Conservation (phyloP, 306 rosid genomes). For the Echinosophora koreensis region DNA sequence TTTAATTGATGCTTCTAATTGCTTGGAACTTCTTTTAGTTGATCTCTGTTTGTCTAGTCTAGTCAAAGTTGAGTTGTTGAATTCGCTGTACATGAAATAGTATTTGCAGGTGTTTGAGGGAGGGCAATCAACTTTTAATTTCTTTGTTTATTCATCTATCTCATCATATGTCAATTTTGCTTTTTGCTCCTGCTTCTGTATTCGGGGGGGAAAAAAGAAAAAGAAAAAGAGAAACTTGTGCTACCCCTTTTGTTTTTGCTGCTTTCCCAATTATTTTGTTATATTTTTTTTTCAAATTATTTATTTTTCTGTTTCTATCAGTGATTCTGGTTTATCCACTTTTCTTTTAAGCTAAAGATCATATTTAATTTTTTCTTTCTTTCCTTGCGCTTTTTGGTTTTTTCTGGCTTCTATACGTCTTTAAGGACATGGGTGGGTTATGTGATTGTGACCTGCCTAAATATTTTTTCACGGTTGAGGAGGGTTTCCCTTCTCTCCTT, state of each 20-base stretch:
- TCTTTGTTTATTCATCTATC: background rate
- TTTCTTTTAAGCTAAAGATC: background rate
- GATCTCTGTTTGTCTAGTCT: slow-evolving; percentile 22
- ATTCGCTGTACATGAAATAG: background rate
- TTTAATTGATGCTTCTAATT: background rate
- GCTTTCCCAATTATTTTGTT: background rate
- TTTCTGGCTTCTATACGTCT: background rate
- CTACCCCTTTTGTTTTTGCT: slow-evolving; percentile 19
- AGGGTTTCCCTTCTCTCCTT: background rate
- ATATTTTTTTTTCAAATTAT: background rate
- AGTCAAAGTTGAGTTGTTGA: slow-evolving; percentile 31
- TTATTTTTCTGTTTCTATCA: background rate
- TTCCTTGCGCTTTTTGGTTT: background rate
- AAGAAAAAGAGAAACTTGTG: background rate
- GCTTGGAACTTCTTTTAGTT: background rate
- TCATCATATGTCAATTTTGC: slow-evolving; percentile 13
- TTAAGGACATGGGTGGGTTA: background rate
- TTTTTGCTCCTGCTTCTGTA: slow-evolving; percentile 26
- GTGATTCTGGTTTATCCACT: slow-evolving; percentile 1
- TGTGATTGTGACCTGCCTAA: slow-evolving; percentile 41
- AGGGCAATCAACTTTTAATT: slow-evolving; percentile 14
- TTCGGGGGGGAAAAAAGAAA: too few species aligned
- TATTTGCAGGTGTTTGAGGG: background rate
- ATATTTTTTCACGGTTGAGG: slow-evolving; percentile 15
- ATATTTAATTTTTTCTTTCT: background rate